These are phyloP conservation scores for Celoporthe dispersa DNA, from an alignment of 2,329 filamentous ascomycete genomes.

Conservation along the genomic window DNA sequence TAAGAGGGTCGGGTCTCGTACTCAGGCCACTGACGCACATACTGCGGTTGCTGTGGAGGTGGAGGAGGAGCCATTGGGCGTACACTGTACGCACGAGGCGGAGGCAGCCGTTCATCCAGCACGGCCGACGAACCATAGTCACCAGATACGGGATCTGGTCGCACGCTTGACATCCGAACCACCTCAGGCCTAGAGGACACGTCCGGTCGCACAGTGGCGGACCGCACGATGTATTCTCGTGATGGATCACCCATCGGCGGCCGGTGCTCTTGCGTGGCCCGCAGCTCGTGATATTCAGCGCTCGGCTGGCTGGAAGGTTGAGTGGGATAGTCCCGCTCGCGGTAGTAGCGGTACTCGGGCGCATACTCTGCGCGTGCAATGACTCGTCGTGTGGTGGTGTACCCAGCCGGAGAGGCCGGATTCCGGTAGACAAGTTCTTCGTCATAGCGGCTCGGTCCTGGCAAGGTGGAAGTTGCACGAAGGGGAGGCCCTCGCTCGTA, in stretches of 20 bases:
- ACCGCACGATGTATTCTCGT: constrained; percentile 58
- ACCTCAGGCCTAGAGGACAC: constrained; percentile 44
- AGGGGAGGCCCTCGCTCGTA: constrained; percentile 65
- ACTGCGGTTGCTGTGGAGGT: constrained; percentile 26
- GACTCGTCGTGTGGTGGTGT: constrained; percentile 56
- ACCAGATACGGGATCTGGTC: constrained; percentile 54
- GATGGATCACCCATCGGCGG: constrained; percentile 49
- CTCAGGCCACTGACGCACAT: constrained; percentile 27
- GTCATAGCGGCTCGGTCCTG: constrained; percentile 51
- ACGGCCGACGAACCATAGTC: constrained; percentile 52
- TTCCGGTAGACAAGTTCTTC: constrained; percentile 57
- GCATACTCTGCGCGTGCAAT: constrained; percentile 67
- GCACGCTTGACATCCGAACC: constrained; percentile 55
- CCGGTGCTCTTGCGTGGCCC: constrained; percentile 46
- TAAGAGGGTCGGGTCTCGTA: constrained; percentile 24
- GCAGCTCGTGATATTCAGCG: constrained; percentile 54
- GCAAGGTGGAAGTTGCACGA: constrained; percentile 56
- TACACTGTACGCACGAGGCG: constrained; percentile 38
- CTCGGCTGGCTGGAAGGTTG: constrained; percentile 49
- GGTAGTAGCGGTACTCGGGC: constrained; percentile 58
- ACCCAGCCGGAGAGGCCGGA: constrained; percentile 53
- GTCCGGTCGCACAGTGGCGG: constrained; percentile 59
- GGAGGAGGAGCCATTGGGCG: constrained; percentile 41
- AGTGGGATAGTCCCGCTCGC: constrained; percentile 61
- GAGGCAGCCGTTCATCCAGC: constrained; percentile 39